Conservation (phyloP, 495 filamentous ascomycete species). For the Achaetomiella virescens region DNA sequence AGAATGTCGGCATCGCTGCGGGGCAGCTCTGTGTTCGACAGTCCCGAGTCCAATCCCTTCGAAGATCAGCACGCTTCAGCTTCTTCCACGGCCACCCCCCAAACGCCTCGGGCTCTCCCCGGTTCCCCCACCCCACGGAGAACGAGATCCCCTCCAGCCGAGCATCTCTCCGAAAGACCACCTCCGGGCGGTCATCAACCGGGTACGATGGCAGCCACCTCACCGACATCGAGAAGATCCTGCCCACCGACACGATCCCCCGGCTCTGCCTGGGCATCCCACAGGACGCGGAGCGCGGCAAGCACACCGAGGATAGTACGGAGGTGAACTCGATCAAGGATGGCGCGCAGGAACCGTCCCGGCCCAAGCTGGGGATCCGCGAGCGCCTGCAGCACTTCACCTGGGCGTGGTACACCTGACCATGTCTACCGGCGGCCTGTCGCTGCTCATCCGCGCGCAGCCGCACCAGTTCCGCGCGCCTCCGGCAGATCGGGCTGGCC, state of each 20-base stretch:
- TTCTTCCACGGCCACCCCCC: not conserved
- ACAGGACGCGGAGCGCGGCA: not conserved
- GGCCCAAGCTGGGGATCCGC: slow-evolving; percentile 16
- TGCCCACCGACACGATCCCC: slow-evolving; percentile 10
- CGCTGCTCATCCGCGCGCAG: slow-evolving; percentile 52
- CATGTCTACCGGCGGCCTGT: slow-evolving; percentile 64
- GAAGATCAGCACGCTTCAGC: not conserved
- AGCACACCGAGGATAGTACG: not conserved
- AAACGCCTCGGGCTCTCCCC: not conserved
- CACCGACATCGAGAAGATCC: slow-evolving; percentile 10
- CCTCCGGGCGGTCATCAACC: slow-evolving; percentile 4
- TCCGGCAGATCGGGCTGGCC: slow-evolving; percentile 53
- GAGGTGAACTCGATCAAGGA: not conserved
- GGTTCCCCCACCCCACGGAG: not conserved
- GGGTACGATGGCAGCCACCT: slow-evolving; percentile 1
- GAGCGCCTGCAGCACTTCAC: slow-evolving; percentile 59
- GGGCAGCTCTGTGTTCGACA: not conserved
- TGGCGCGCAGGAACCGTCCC: not conserved
- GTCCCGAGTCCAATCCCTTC: not conserved
- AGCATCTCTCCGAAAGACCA: not conserved
- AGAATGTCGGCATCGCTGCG: slow-evolving; percentile 7
- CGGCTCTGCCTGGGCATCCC: not conserved
- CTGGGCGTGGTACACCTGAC: slow-evolving; percentile 67
- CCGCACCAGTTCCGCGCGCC: slow-evolving; percentile 54
- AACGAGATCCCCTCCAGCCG: not conserved